Conservation (phyloP, 2,329 filamentous ascomycete species). For the Stachybotrys echinatus region DNA sequence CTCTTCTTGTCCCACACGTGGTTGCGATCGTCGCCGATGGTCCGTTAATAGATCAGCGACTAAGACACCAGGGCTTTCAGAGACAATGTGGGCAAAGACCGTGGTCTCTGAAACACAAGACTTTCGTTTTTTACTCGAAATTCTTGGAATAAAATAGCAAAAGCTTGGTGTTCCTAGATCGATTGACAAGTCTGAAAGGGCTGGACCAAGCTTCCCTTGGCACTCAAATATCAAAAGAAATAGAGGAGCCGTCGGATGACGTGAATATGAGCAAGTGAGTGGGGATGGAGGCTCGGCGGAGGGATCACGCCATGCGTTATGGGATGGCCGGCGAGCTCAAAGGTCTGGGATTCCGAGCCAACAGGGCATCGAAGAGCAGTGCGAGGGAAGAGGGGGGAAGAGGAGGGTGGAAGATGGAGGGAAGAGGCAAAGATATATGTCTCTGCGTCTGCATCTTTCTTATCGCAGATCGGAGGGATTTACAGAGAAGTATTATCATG, state of each 20-base stretch:
- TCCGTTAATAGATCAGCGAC: no score
- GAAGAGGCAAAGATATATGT: not conserved
- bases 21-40: not conserved
- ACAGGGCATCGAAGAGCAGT: not conserved
- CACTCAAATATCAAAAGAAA: not conserved
- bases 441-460: not conserved
- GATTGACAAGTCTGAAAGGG: no score
- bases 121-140: no score
- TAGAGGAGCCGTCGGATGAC: not conserved
- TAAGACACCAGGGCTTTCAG: not conserved
- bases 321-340: no score
- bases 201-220: not conserved
- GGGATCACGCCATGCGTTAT: not conserved
- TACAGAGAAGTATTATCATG: not conserved
- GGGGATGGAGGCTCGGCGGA: not conserved
- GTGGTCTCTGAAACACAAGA: no score
- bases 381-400: not conserved
- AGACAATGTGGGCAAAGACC: not conserved
- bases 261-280: not conserved
- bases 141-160: no score
- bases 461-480: not conserved
- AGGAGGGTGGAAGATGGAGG: not conserved
- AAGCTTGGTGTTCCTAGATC: no score
- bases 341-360: not conserved
- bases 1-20: no score